phyloP scores from a whole-genome alignment of 1,284 basidiomycete species.

The Ustilago vetiveriae region DNA sequence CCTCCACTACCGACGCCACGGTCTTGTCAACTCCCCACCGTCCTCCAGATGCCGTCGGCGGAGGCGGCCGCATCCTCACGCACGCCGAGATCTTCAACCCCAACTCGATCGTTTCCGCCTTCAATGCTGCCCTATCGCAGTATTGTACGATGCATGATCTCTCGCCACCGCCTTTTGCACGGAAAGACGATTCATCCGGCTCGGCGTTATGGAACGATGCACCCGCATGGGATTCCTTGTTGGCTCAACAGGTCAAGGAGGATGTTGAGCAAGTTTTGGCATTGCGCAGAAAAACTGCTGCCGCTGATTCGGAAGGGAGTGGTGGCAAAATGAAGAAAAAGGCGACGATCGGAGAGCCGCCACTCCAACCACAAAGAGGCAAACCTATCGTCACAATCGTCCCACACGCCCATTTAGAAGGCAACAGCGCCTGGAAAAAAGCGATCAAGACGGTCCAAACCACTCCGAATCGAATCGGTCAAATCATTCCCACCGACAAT shows the following conservation, averaged over 20 bases:
- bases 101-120: slow-evolving; percentile 1
- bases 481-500: not conserved
- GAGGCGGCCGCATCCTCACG: slow-evolving; percentile 22
- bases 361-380: not conserved
- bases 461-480: slow-evolving; percentile 23
- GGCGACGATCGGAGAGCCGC: not conserved
- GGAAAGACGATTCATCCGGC: not conserved
- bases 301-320: not conserved
- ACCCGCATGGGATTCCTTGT: slow-evolving; percentile 9
- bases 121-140: slow-evolving; percentile 13
- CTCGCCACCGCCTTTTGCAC: not conserved
- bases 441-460: slow-evolving; percentile 26
- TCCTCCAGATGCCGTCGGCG: slow-evolving; percentile 20
- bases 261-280: slow-evolving; percentile 23
- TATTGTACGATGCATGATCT: slow-evolving; percentile 15
- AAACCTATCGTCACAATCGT: slow-evolving; percentile 16
- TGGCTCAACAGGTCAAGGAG: slow-evolving; percentile 15
- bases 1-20: not conserved
- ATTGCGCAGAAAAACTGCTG: not conserved
- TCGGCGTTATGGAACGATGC: slow-evolving; percentile 35
- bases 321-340: not conserved
- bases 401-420: slow-evolving; percentile 11
- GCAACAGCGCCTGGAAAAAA: slow-evolving; percentile 32
- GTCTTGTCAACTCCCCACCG: slow-evolving; percentile 6
- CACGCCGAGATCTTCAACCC: slow-evolving; percentile 24